Evolutionary conservation across 768 basidiomycete genomes (phyloP).

Genomic region (Suillus subaureus): DNA sequence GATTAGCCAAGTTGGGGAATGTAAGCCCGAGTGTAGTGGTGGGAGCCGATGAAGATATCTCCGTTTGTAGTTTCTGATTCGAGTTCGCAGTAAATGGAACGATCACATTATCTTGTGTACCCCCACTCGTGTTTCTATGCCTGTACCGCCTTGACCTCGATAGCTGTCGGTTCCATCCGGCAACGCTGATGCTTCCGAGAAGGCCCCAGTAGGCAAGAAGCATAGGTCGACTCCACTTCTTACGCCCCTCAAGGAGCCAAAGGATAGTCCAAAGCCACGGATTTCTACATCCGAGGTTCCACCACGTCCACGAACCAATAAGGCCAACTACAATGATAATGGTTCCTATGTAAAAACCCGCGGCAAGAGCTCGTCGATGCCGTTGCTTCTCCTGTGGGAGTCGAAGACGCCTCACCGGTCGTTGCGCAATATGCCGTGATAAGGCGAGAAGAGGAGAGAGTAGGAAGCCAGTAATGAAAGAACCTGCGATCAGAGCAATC

Average conservation of each 20-base stretch:
- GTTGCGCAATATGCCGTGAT: constrained; percentile 88
- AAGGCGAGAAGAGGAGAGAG: constrained; percentile 92
- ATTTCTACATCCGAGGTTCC: constrained; percentile 79
- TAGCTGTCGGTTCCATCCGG: constrained; percentile 92
- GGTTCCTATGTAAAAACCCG: constrained; percentile 80
- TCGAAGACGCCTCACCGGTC: constrained; percentile 78
- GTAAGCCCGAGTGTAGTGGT: constrained; percentile 34
- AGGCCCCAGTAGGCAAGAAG: constrained; percentile 86
- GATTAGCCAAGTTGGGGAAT: constrained; percentile 51
- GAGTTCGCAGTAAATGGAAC: constrained; percentile 30
- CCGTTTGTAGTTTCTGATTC: constrained; percentile 23
- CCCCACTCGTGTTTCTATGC: constrained; percentile 40
- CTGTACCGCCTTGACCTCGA: constrained; percentile 74
- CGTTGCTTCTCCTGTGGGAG: constrained; percentile 81
- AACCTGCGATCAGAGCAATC: constrained; percentile 88
- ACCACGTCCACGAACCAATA: constrained; percentile 91
- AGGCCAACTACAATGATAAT: constrained; percentile 77
- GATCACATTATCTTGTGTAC: constrained; percentile 38
- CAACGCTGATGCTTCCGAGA: constrained; percentile 81
- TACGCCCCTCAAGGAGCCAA: constrained; percentile 75
- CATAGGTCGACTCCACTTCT: constrained; percentile 76
- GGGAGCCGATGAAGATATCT: constrained; percentile 13
- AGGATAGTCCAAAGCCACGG: constrained; percentile 87
- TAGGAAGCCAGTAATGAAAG: constrained; percentile 89
- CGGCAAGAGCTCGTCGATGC: constrained; percentile 81